A percentile compares a stretch with the other conserved stretches of the same genome.
These are phyloP conservation scores for Silene conica DNA, from an alignment of 148 eudicot species.

Conservation along the genomic window DNA sequence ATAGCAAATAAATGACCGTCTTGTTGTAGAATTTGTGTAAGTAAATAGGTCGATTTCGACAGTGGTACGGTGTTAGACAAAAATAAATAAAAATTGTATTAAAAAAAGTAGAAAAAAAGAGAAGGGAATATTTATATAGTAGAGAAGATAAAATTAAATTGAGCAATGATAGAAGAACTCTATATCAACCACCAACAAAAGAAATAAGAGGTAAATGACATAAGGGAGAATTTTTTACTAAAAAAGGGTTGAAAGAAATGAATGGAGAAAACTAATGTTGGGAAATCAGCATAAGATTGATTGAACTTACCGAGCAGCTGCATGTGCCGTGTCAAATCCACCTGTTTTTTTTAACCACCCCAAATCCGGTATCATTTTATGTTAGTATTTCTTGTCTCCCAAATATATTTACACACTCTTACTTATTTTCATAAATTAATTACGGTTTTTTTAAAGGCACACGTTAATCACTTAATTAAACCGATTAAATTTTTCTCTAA, in stretches of 20 bases:
- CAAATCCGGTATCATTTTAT: conserved; percentile 23
- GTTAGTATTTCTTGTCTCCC: conserved; percentile 8
- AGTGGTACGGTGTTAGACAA: too few species aligned
- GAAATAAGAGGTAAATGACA: neutral
- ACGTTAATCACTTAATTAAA: neutral
- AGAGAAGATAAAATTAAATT: too few species aligned
- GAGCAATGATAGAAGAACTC: neutral
- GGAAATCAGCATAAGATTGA: conserved; percentile 15
- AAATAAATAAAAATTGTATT: too few species aligned
- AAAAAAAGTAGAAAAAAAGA: too few species aligned
- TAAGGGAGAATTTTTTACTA: conserved; percentile 1
- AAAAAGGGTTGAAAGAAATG: neutral
- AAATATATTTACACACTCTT: neutral
- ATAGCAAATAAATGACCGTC: too few species aligned
- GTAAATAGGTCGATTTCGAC: too few species aligned
- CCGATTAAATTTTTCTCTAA: too few species aligned
- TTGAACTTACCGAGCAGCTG: conserved; percentile 85
- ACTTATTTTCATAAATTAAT: neutral
- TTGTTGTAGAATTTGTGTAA: too few species aligned
- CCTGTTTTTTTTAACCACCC: conserved; percentile 39
- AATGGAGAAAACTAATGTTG: conserved; percentile 8
- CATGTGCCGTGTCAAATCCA: conserved; percentile 99
- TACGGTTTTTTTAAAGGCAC: neutral
- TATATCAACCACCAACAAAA: conserved; percentile 3
- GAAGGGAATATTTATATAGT: too few species aligned